Percentiles rank a stretch among this genome's conserved stretches.
Conservation (phyloP, 345 rosid genomes). For the Salix caprea region DNA sequence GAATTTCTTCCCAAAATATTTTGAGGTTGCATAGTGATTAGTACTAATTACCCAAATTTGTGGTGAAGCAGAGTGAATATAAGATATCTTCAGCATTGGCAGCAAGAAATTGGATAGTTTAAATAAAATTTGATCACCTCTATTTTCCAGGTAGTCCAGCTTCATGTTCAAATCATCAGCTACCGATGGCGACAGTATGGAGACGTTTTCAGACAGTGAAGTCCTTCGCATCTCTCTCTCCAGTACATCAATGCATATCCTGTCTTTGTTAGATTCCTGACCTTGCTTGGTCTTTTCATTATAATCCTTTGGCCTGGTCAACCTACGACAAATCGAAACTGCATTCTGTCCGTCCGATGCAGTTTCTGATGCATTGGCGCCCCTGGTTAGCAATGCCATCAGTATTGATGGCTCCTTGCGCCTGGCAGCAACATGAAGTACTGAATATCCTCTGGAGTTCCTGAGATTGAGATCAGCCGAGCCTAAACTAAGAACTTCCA, state of each 20-base stretch:
- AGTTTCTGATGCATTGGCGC: slow-evolving; percentile 29
- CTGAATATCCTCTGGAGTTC: slow-evolving; percentile 35
- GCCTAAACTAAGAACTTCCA: not conserved
- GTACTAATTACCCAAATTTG: not conserved
- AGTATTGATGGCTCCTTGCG: slow-evolving; percentile 34
- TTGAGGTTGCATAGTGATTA: not conserved
- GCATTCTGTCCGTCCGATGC: slow-evolving; percentile 42
- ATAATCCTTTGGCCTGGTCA: slow-evolving; percentile 44
- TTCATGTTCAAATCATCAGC: slow-evolving; percentile 30
- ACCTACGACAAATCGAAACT: slow-evolving; percentile 33
- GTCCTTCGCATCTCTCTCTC: slow-evolving; percentile 29
- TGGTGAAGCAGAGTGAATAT: not conserved
- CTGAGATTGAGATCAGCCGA: slow-evolving; percentile 20
- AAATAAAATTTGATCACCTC: slow-evolving; percentile 34
- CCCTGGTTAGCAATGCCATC: slow-evolving; percentile 30
- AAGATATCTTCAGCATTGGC: not conserved
- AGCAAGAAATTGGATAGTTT: not conserved
- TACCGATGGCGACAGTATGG: slow-evolving; percentile 4
- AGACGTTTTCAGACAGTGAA: slow-evolving; percentile 12
- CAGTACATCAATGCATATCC: slow-evolving; percentile 39
- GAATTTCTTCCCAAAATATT: not conserved
- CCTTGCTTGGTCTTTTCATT: slow-evolving; percentile 25
- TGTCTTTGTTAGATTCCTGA: slow-evolving; percentile 33
- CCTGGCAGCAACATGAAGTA: slow-evolving; percentile 51
- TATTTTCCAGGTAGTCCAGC: slow-evolving; percentile 36